These are phyloP conservation scores for Blepharisma stoltei DNA, from an alignment of 73 alveolate genomes.

Conservation along the genomic window DNA sequence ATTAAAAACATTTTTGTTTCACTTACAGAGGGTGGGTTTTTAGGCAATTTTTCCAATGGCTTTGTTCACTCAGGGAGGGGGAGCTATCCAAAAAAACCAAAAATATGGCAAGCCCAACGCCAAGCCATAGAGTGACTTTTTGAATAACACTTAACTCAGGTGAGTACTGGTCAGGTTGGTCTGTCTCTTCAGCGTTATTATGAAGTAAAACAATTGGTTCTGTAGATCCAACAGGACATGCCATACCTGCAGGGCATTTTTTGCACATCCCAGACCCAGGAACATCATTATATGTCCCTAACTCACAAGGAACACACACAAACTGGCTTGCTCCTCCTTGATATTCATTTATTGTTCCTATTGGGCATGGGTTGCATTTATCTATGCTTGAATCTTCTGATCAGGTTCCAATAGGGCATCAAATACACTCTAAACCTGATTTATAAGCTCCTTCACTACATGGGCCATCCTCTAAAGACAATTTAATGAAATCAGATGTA, in stretches of 20 bases:
- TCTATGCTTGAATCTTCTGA: background rate
- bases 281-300: background rate
- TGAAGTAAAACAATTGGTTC: background rate
- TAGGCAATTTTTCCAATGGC: no score
- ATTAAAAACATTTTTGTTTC: no score
- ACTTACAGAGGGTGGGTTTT: no score
- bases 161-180: background rate
- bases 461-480: background rate
- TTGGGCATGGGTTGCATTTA: background rate
- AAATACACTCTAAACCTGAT: background rate
- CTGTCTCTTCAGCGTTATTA: background rate
- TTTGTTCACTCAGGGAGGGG: no score
- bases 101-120: background rate
- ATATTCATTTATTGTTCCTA: no score
- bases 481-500: background rate
- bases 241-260: background rate
- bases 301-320: background rate
- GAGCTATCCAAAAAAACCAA: no score
- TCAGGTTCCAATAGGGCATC: conserved; percentile 15
- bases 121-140: background rate
- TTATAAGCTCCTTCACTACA: background rate
- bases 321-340: no score
- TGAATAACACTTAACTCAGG: background rate
- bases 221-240: conserved; percentile 20
- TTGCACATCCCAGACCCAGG: background rate